Evolutionary conservation across 345 rosid genomes (phyloP), one percentile per base, ranked within the genome.

Genomic region (Salix viminalis): DNA sequence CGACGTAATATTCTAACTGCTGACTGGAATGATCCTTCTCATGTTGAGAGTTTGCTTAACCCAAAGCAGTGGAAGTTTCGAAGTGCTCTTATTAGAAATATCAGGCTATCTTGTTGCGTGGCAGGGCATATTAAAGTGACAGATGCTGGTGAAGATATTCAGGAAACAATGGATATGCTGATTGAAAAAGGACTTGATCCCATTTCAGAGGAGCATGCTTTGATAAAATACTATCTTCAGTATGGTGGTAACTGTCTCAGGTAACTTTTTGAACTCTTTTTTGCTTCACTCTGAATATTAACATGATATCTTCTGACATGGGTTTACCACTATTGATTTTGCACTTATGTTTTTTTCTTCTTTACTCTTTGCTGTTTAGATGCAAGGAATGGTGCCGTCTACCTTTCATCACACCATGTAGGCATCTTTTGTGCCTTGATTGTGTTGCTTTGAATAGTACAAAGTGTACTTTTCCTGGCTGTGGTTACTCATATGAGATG

Each of bases 1-100:
- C 85, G 97, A 73, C 90, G 99, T 67, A 96, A 96, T 81, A 87
- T 96, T 79, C 84, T 96, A 73, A 88, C 89, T 88, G 98, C 98
- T 80, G 99, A 96, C 82, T 96, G 99, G 99, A 96, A 96, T 77
- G 99, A 96, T 86, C 99, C 99, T 52, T 90, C 98, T 73, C 99
- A 96, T 80, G 88, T 96, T 73, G 98, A 96, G 88, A 96, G 99
- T 82, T 87, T 96, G 85, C 90, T 96, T 69, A 96, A 93, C 84
- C 90, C 92, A 58, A 96, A 91, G 86, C 98, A 93, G 86, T 93
- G 99, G 98, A 96, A 96, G 77, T 86, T 84, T 79, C 91, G 99
- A 69, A 85, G 88, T 73, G 76, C 83, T 68, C 90, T 96, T 32
- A 84, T 96, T 30, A 86, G 86, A 75, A 96, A 93, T 84, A 90